These are phyloP conservation scores for Vararia minispora DNA, from an alignment of 768 basidiomycete genomes.

Conservation along the genomic window DNA sequence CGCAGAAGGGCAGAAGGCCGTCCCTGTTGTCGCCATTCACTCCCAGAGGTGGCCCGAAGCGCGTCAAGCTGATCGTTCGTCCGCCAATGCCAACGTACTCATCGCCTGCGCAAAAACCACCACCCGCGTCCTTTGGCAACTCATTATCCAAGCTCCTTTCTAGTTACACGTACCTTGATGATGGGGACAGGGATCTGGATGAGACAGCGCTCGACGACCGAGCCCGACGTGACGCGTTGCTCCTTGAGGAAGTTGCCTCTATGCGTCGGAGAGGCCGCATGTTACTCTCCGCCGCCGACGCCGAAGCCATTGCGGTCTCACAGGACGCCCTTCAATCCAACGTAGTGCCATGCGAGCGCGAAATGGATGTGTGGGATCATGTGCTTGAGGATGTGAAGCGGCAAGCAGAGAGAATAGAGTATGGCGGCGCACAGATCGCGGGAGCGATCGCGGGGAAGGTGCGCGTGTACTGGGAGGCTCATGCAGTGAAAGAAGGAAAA, in stretches of 20 bases:
- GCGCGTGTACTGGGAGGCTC: constrained; percentile 64
- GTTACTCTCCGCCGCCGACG: constrained; percentile 16
- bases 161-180: constrained; percentile 49
- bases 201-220: constrained; percentile 25
- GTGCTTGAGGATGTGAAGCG: constrained; percentile 37
- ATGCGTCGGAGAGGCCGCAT: constrained; percentile 39
- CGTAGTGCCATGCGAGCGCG: constrained; percentile 6
- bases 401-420: constrained; percentile 18
- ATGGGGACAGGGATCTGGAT: constrained; percentile 36
- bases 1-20: background rate
- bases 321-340: background rate
- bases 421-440: constrained; percentile 32
- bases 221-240: constrained; percentile 31
- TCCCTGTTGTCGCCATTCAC: constrained; percentile 1
- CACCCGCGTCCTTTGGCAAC: constrained; percentile 34
- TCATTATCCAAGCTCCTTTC: constrained; percentile 47
- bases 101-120: constrained; percentile 58
- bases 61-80: constrained; percentile 59
- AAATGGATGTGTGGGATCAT: constrained; percentile 48
- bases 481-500: constrained; percentile 51
- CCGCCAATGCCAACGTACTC: constrained; percentile 49
- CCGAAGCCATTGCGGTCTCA: constrained; percentile 3
- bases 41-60: constrained; percentile 23
- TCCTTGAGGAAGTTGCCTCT: constrained; percentile 31
- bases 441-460: constrained; percentile 52